Base-by-base conservation (phyloP, 495 filamentous ascomycete genomes). In the Neurospora africana region DNA sequence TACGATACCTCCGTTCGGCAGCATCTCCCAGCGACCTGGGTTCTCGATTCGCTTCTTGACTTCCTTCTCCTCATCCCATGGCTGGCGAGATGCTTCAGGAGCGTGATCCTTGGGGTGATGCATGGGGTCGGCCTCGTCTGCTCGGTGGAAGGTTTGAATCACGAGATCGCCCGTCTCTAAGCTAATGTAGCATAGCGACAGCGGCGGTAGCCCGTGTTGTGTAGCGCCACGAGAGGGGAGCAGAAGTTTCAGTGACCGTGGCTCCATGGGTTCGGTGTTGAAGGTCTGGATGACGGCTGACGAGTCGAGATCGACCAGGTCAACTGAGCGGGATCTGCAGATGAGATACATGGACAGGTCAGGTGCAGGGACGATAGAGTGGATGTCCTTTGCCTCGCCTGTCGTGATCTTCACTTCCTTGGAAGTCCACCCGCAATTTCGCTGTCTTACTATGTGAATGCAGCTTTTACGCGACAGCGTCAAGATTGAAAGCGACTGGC, bases 221-320 rank as follows among this genome's bases (percentile, higher is more conserved):
- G 80, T 80, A 58, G 84, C 74, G 1, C 84, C 84, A 15, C 80
- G 74, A 0, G 83, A 81, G 71, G 85, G 82, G 69, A 86, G 85
- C 11, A 83, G 5, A 30, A 61, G 87, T 68, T 82, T 82, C 17
- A 90, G 75, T 0, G 87, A 84, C 11, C 83, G 82, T 11, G 82
- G 83, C 39, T 86, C 84, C 74, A 90, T 86, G 27, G 83, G 82
- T 30, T 86, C 86, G 2, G 87, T 89, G 41, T 77, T 70, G 68
- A 92, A 88, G 8, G 83, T 86, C 73, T 89, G 83, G 43, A 90
- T 82, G 36, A 89, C 77, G 21, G 77, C 80, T 9, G 82, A 82
- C 35, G 82, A 83, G 30, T 82, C 75, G 1, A 87, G 76, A 74
- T 88, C 84, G 47, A 89, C 80, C 4, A 91, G 79, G 68, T 88